Evolutionary conservation across 805 yeast species (phyloP), one percentile per base, ranked within the genome.

Genomic region (Metschnikowia cerradonensis): DNA sequence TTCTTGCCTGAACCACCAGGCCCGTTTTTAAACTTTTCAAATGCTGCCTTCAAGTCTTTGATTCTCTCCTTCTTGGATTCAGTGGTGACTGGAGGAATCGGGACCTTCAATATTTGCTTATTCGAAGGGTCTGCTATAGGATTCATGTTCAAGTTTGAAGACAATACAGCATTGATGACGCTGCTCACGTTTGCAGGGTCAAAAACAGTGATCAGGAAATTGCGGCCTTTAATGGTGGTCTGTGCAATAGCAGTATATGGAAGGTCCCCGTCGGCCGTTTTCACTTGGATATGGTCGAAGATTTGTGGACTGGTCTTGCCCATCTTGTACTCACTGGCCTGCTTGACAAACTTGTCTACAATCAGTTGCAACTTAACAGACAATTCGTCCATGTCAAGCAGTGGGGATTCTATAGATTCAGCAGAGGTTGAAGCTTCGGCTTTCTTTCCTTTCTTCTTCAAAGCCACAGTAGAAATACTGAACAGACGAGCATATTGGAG

Each of bases 121-220:
- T 86, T 87, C 48, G 80, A 72, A 1, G 88, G 81, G 52, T 89
- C 91, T 20, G 74, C 75, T 62, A 86, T 91, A 1, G 98, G 96
- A 52, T 84, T 89, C 75, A 92, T 67, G 60, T 88, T 87, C 63
- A 88, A 69, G 8, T 80, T 79, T 0, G 91, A 75, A 1, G 80
- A 85, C 52, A 89, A 66, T 17, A 92, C 82, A 0, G 91, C 77
- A 47, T 90, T 83, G 30, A 86, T 77, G 30, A 92, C 79, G 53
- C 79, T 76, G 59, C 88, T 86, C 37, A 82, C 77, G 57, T 88
- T 78, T 47, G 76, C 77, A 6, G 96, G 96, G 61, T 92, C 97
- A 66, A 86, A 92, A 1, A 90, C 91, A 0, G 96, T 90, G n/a
- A 92, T 80, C 32, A 80, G 68, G 47, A 89, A 73, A 57, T 81